Evolutionary conservation across 495 filamentous ascomycete genomes (phyloP), one percentile per base, ranked within the genome.

Genomic region (Polyplosphaeria fusca): DNA sequence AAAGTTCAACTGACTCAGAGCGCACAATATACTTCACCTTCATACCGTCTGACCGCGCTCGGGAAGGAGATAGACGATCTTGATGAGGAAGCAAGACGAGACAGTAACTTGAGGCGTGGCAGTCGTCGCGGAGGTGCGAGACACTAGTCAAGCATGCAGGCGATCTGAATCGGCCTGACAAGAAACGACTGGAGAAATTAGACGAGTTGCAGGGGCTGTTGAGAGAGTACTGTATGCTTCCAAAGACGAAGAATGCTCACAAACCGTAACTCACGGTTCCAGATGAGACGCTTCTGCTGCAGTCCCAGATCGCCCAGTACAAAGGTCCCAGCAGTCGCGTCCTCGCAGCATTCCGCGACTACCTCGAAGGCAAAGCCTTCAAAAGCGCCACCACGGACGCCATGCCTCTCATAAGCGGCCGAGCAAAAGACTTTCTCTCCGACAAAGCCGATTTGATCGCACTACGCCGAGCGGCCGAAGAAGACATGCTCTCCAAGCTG

Each of bases 21-120:
- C 58, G 19, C 32, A 52, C 11, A 57, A 57, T 22, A 22, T 57
- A 4, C 42, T 62, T 14, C 47, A 62, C 23, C 52, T 62, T 3
- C 58, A 62, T 19, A 52, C 32, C 16, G 35, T 22, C 52, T 62
- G 0, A 27, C 49, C 9, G 49, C 30, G 30, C 50, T 60, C 9
- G 48, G 49, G 20, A 24, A 38, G 2, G 40, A 47, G 18, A 32
- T 53, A 38, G 57, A 54, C 18, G 4, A 54, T 24, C 50, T 60
- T 7, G 57, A 54, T 37, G 27, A 39, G 25, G 50, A 16, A 50
- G 26, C 3, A 12, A 24, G 20, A 25, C 24, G 9, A 54, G 27
- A 13, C 18, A 47, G 20, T 35, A 55, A 20, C 28, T 45, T 38
- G 40, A 48, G 9, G 22, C 37, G 2, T 9, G 38, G 18, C 43